Percentiles rank a stretch among this genome's conserved stretches.
These are phyloP conservation scores for Morella rubra DNA, from an alignment of 306 rosid species.

Conservation along the genomic window DNA sequence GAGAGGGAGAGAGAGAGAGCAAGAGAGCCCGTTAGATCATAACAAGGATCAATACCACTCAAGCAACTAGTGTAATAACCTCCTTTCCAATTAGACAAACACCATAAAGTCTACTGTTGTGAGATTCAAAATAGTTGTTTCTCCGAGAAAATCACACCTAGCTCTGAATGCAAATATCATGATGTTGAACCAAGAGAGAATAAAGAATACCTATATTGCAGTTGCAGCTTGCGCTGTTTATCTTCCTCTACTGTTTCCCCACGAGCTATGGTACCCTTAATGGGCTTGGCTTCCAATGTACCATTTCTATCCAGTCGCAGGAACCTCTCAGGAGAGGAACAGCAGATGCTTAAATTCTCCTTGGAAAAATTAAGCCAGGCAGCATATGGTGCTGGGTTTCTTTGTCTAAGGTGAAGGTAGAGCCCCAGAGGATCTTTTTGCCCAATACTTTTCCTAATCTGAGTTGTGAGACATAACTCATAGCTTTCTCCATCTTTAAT, in stretches of 20 bases:
- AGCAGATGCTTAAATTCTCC: constrained; percentile 70
- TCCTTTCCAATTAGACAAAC: neutral
- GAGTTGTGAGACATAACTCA: constrained; percentile 94
- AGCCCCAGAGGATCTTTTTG: constrained; percentile 60
- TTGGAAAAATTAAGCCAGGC: constrained; percentile 93
- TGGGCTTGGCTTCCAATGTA: constrained; percentile 91
- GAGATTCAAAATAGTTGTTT: neutral
- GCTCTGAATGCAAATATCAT: neutral
- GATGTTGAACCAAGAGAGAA: neutral
- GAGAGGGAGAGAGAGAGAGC: neutral
- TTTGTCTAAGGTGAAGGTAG: constrained; percentile 83
- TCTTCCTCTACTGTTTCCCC: constrained; percentile 79
- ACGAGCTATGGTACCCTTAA: constrained; percentile 91
- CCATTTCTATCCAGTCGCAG: constrained; percentile 69
- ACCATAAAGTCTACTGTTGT: neutral
- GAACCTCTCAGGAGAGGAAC: constrained; percentile 98
- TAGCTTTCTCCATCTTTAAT: constrained; percentile 96
- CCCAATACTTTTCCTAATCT: constrained; percentile 62
- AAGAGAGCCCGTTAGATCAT: constrained; percentile 14
- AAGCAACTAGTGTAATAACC: neutral
- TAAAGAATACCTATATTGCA: constrained; percentile 62
- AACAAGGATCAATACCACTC: neutral
- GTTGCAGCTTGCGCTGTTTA: constrained; percentile 57
- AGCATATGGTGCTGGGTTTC: constrained; percentile 95
- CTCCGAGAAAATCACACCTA: neutral